Evolutionary conservation across 1,139 yeast genomes (phyloP).

Genomic region (Suhomyces kunorum): DNA sequence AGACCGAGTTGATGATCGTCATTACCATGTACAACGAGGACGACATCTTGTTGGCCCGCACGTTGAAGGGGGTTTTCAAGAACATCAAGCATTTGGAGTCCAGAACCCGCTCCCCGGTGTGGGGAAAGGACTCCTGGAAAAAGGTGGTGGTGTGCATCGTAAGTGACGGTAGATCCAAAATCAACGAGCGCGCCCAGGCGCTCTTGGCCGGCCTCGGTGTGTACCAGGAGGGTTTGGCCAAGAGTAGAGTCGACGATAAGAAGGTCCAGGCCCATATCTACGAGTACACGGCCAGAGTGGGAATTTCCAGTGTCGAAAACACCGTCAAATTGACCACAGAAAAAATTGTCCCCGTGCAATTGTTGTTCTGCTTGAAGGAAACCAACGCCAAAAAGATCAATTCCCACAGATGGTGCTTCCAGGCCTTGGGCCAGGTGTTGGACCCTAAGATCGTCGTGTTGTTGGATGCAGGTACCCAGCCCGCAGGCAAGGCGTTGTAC

Average conservation of each 20-base stretch:
- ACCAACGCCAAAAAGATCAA: constrained; percentile 50
- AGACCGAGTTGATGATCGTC: constrained; percentile 50
- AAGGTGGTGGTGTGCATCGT: constrained; percentile 51
- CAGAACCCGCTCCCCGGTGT: constrained; percentile 40
- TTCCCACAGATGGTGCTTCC: constrained; percentile 55
- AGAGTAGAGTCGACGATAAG: constrained; percentile 48
- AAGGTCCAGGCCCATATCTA: constrained; percentile 50
- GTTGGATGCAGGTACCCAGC: constrained; percentile 53
- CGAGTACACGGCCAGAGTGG: constrained; percentile 51
- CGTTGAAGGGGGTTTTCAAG: constrained; percentile 50
- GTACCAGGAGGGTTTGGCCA: constrained; percentile 52
- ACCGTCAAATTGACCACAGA: constrained; percentile 51
- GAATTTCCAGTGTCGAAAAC: constrained; percentile 48
- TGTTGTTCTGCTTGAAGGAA: constrained; percentile 49
- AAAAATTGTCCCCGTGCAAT: constrained; percentile 50
- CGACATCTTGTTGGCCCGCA: constrained; percentile 47
- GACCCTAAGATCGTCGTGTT: constrained; percentile 47
- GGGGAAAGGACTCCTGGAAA: constrained; percentile 55
- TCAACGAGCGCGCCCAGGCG: constrained; percentile 51
- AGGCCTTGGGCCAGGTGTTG: constrained; percentile 47
- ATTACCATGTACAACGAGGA: constrained; percentile 54
- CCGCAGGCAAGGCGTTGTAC: constrained; percentile 46
- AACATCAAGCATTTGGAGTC: constrained; percentile 51
- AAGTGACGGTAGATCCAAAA: constrained; percentile 50
- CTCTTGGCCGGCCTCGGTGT: constrained; percentile 51